Conservation (phyloP, 1,284 basidiomycete species). For the Trichosporon sp. region DNA sequence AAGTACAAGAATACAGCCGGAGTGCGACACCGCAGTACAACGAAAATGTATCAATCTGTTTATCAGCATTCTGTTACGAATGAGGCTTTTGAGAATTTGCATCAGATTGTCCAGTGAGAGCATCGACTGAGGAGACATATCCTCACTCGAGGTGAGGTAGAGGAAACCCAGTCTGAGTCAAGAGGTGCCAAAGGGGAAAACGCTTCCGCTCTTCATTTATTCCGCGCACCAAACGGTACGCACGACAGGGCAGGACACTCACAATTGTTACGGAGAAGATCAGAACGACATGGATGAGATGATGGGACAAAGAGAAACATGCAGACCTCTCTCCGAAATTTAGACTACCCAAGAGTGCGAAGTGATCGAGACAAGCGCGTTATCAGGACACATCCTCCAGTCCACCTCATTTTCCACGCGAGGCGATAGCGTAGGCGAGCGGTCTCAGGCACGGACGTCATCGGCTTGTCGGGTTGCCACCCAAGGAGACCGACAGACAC, state of each 20-base stretch:
- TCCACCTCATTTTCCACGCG: constrained; percentile 1
- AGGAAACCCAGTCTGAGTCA: neutral
- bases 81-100: neutral
- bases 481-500: neutral
- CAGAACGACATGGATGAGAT: neutral
- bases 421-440: neutral
- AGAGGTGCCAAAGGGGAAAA: constrained; percentile 4
- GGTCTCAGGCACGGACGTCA: neutral
- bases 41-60: neutral
- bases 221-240: neutral
- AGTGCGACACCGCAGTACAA: too few species aligned
- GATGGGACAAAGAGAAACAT: neutral
- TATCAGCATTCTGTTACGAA: neutral
- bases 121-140: neutral
- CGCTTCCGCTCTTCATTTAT: constrained; percentile 4
- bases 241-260: neutral
- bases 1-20: too few species aligned
- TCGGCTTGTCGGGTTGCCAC: neutral
- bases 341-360: neutral
- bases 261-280: neutral
- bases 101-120: constrained; percentile 5
- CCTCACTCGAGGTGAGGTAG: neutral
- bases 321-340: neutral
- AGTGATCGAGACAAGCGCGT: neutral
- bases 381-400: neutral